Evolutionary conservation across 345 rosid genomes (phyloP).

Genomic region (Dipteronia sinensis): DNA sequence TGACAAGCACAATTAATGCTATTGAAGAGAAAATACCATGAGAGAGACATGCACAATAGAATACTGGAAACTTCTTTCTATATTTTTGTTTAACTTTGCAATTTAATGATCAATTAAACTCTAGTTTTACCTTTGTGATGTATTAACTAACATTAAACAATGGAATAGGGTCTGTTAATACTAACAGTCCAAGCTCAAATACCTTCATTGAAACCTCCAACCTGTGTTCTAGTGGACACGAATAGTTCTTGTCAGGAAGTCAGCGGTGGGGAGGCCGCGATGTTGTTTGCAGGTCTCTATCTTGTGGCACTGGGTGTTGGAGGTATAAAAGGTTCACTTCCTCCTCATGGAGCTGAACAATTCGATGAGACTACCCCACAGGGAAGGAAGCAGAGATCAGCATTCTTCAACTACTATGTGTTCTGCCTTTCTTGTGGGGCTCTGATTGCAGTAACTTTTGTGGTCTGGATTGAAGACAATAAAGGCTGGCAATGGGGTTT

Average conservation of each 20-base stretch:
- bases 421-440: constrained; percentile 88
- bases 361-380: constrained; percentile 67
- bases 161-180: constrained; percentile 52
- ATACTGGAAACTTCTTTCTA: not conserved
- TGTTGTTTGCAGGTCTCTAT: constrained; percentile 77
- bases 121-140: not conserved
- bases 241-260: constrained; percentile 39
- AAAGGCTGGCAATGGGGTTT: constrained; percentile 94
- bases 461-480: constrained; percentile 96
- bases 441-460: constrained; percentile 81
- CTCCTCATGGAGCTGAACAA: constrained; percentile 94
- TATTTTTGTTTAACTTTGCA: not conserved
- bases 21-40: not conserved
- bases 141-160: constrained; percentile 4
- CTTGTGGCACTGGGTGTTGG: constrained; percentile 90
- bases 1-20: not conserved
- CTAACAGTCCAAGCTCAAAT: constrained; percentile 59
- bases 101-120: not conserved
- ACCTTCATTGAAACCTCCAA: constrained; percentile 53
- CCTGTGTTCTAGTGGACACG: constrained; percentile 29
- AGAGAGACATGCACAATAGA: not conserved
- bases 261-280: constrained; percentile 34
- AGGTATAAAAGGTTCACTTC: constrained; percentile 92
- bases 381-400: constrained; percentile 82
- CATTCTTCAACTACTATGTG: constrained; percentile 83